phyloP scores from a whole-genome alignment of 805 yeast genomes.

The Suhomyces vadensis region DNA sequence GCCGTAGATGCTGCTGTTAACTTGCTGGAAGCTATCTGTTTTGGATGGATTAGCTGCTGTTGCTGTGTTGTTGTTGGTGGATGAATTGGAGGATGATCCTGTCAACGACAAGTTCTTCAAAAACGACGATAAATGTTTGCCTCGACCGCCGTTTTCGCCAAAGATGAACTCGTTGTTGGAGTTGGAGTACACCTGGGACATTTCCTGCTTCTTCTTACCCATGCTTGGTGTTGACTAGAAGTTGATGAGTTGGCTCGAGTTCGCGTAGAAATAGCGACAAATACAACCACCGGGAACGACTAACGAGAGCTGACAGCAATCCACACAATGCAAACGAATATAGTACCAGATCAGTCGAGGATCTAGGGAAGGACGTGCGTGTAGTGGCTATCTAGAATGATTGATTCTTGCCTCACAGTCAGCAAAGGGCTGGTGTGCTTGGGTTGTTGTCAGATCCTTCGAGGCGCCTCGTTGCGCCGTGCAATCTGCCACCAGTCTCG shows the following conservation, averaged over 20 bases:
- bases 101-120: slow-evolving; percentile 46
- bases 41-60: slow-evolving; percentile 15
- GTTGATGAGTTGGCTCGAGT: too few species aligned
- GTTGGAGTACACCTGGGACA: slow-evolving; percentile 43
- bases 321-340: too few species aligned
- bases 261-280: too few species aligned
- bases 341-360: too few species aligned
- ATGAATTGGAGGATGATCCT: slow-evolving; percentile 19
- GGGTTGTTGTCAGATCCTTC: neutral
- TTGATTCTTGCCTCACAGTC: too few species aligned
- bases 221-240: slow-evolving; percentile 21
- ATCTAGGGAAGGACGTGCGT: too few species aligned
- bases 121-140: slow-evolving; percentile 56
- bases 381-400: too few species aligned
- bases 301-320: too few species aligned
- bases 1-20: slow-evolving; percentile 42
- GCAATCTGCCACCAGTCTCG: too few species aligned
- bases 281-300: too few species aligned
- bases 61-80: slow-evolving; percentile 24
- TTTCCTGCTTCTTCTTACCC: slow-evolving; percentile 46
- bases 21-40: slow-evolving; percentile 24
- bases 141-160: slow-evolving; percentile 69
- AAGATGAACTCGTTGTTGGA: slow-evolving; percentile 59
- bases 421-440: too few species aligned
- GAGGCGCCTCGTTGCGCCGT: neutral